Conservation (phyloP, 805 yeast species). For the Myxozyma vanderwaltii region DNA sequence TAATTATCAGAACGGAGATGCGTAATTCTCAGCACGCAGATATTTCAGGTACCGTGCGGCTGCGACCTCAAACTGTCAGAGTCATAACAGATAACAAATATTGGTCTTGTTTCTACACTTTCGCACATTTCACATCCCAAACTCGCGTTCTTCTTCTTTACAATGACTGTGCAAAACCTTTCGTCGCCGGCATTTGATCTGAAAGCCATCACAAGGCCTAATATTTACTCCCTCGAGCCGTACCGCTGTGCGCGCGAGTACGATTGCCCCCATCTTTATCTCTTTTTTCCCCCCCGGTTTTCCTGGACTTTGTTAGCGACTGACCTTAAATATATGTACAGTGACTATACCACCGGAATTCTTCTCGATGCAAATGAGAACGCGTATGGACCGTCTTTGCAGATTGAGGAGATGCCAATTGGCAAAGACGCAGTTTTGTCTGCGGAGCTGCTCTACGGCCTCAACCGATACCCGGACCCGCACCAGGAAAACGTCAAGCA, state of each 20-base stretch:
- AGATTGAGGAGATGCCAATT: not conserved
- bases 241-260: conserved; percentile 93
- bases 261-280: conserved; percentile 23
- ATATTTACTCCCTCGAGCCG: conserved; percentile 79
- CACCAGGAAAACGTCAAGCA: conserved; percentile 80
- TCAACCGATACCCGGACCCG: conserved; percentile 96
- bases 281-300: not conserved
- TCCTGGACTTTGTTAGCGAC: not conserved
- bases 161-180: conserved; percentile 26
- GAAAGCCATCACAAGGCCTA: conserved; percentile 72
- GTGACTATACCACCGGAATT: conserved; percentile 83
- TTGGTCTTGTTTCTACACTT: not conserved
- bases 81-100: not conserved
- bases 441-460: conserved; percentile 55
- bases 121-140: too few species aligned
- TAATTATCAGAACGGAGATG: not conserved
- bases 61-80: too few species aligned
- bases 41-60: conserved; percentile 4
- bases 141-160: not conserved
- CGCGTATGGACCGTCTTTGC: conserved; percentile 82
- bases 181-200: conserved; percentile 34
- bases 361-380: conserved; percentile 95
- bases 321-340: conserved; percentile 15
- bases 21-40: conserved; percentile 4
- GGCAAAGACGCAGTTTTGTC: conserved; percentile 38